Base-by-base conservation (phyloP, 441 rosid species). In the Biscutella laevigata region DNA sequence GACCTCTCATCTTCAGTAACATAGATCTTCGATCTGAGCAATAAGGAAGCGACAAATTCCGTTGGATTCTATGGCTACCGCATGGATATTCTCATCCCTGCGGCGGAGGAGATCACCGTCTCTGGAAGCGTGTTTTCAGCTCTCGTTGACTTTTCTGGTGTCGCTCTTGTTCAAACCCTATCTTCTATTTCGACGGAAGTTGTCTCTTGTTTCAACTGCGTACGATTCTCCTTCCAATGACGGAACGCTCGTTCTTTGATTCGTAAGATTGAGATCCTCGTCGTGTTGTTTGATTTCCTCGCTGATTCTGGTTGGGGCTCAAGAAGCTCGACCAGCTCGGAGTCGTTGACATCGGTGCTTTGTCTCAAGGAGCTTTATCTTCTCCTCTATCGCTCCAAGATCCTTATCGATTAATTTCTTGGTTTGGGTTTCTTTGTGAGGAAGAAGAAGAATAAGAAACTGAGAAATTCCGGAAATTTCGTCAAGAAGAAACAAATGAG, bases 331-430 rank as follows among this genome's bases (percentile, higher is more conserved):
- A 38, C 3, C 11, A 17, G 37, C 29, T 38, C 57, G 3, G 0
- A 29, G 26, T 73, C 86, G 0, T 59, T 49, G 2, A 63, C 86
- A 37, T 77, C 76, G 14, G 19, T 74, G 26, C 73, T 88, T 19
- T 85, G 89, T 67, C 72, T 88, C 35, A 85, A 88, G 70, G 98
- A 92, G 77, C 75, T 83, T 35, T 80, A 88, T 66, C 72, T 92
- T 66, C 71, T 86, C 33, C 72, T 92, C 11, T 83, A 88, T 49
- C 72, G 89, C 41, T 85, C 95, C 5, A 88, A 92, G 58, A 80
- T 88, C 38, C 67, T 92, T 50, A 74, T 92, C 6, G 83, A 92
- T 68, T 79, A 84, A 3, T 17, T 17, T 17, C 20, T 17, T 17
- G 20, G 20, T 17, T 17, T 17, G 20, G 20, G 20, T 17, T 17